Percentiles rank a stretch among this genome's conserved stretches.
Conservation (phyloP, 257 asterid species). For the Leonotis leonurus region DNA sequence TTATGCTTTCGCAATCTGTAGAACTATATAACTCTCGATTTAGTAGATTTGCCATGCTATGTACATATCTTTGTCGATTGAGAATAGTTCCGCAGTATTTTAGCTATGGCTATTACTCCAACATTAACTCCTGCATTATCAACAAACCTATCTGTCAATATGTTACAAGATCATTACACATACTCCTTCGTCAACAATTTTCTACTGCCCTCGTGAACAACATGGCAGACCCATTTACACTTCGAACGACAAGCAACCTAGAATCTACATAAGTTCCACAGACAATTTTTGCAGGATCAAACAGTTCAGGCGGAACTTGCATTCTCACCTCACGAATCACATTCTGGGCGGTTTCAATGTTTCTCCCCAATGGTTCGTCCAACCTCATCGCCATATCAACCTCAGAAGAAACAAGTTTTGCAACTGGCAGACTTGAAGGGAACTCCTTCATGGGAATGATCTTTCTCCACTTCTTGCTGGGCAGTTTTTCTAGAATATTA, state of each 20-base stretch:
- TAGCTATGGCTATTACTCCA: not conserved
- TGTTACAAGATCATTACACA: not conserved
- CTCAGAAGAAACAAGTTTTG: constrained; percentile 56
- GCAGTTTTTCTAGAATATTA: constrained; percentile 38
- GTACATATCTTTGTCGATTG: not conserved
- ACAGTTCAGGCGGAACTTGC: constrained; percentile 77
- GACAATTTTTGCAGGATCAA: constrained; percentile 67
- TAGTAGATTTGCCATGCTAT: not conserved
- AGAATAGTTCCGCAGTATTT: not conserved
- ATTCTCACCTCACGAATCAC: constrained; percentile 56
- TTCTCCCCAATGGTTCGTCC: constrained; percentile 41
- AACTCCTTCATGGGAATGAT: constrained; percentile 49
- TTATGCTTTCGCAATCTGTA: too few relatives aligned
- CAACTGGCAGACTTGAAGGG: constrained; percentile 80
- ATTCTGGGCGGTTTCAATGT: constrained; percentile 35
- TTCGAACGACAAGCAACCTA: constrained; percentile 64
- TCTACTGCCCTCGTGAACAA: constrained; percentile 49
- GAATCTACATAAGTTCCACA: constrained; percentile 85
- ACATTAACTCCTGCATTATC: not conserved
- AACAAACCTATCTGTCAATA: not conserved
- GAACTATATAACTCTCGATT: too few relatives aligned
- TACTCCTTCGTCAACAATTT: not conserved
- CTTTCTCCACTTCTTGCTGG: constrained; percentile 74
- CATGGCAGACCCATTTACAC: constrained; percentile 70
- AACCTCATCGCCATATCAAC: constrained; percentile 52